These are phyloP conservation scores for Biscogniauxia sp. DNA, from an alignment of 2,329 filamentous ascomycete genomes.

Conservation along the genomic window DNA sequence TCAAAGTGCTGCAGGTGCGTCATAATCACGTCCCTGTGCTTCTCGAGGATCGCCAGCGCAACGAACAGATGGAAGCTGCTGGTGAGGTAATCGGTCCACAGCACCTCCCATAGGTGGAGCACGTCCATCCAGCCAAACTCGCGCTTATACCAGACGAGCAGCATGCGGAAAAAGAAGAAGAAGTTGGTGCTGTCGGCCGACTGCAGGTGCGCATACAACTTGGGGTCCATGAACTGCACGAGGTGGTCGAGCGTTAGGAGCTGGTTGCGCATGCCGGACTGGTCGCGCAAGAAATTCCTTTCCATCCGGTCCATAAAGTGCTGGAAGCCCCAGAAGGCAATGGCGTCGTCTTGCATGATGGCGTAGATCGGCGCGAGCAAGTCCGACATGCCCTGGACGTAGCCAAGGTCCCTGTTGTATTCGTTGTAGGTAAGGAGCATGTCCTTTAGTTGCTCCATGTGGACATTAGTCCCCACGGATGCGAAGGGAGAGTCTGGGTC, in stretches of 20 bases:
- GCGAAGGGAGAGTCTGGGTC: constrained; percentile 95
- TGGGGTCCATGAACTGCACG: constrained; percentile 94
- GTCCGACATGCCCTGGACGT: constrained; percentile 98
- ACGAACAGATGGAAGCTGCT: constrained; percentile 94
- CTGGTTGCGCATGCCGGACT: constrained; percentile 93
- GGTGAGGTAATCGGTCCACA: constrained; percentile 91
- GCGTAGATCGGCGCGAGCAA: constrained; percentile 94
- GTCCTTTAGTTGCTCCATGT: constrained; percentile 98
- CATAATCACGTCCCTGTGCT: constrained; percentile 96
- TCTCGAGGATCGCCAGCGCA: constrained; percentile 90
- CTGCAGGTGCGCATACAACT: constrained; percentile 86
- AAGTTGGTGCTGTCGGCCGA: constrained; percentile 95
- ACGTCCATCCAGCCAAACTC: constrained; percentile 91
- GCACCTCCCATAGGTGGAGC: constrained; percentile 81
- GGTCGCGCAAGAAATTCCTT: constrained; percentile 90
- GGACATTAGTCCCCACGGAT: constrained; percentile 89
- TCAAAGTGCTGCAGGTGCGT: constrained; percentile 91
- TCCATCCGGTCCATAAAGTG: constrained; percentile 98
- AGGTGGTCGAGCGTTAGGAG: constrained; percentile 89
- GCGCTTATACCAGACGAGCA: constrained; percentile 97
- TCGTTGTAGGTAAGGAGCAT: constrained; percentile 99
- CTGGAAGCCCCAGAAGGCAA: constrained; percentile 96
- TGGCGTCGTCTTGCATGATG: constrained; percentile 93
- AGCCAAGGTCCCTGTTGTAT: constrained; percentile 91
- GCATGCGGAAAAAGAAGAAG: constrained; percentile 99